A percentile compares a stretch with the other conserved stretches of the same genome.
phyloP scores from a whole-genome alignment of 2,329 filamentous ascomycete species.

The Catunica adiposa region DNA sequence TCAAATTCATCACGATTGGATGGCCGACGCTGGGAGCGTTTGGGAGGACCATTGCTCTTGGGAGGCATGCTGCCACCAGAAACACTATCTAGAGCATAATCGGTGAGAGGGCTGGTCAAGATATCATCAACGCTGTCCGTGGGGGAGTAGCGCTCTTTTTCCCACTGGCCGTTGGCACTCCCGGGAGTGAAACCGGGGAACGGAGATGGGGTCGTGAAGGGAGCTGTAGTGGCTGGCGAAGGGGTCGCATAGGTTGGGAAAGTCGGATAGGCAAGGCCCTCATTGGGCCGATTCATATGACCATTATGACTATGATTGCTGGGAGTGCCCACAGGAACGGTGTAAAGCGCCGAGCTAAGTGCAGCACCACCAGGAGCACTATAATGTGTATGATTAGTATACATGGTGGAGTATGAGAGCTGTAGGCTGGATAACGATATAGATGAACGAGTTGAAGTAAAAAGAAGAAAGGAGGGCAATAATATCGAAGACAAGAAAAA shows the following conservation, averaged over 20 bases:
- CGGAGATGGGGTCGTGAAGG: slow-evolving; percentile 12
- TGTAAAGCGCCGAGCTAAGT: slow-evolving; percentile 8
- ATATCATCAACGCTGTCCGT: slow-evolving; percentile 43
- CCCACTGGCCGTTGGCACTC: slow-evolving; percentile 23
- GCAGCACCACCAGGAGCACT: slow-evolving; percentile 8
- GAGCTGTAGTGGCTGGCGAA: slow-evolving; percentile 21
- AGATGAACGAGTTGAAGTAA: not conserved
- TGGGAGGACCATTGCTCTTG: slow-evolving; percentile 19
- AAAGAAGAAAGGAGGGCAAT: too few species aligned
- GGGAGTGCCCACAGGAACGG: slow-evolving; percentile 13
- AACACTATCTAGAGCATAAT: slow-evolving; percentile 40
- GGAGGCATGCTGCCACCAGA: slow-evolving; percentile 24
- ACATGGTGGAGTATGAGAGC: not conserved
- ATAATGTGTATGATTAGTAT: slow-evolving; percentile 1
- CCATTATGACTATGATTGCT: not conserved
- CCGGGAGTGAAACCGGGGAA: slow-evolving; percentile 12
- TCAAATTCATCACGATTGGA: slow-evolving; percentile 82
- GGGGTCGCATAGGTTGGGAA: slow-evolving; percentile 28
- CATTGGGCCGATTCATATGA: slow-evolving; percentile 16
- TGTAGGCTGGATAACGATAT: not conserved
- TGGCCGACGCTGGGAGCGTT: slow-evolving; percentile 47
- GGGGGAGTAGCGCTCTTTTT: slow-evolving; percentile 36
- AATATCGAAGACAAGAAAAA: not conserved
- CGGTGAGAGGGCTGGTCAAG: slow-evolving; percentile 41
- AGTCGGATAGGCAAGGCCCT: slow-evolving; percentile 21